phyloP scores from a whole-genome alignment of 1,139 yeast species.

The Yamadazyma sp. region DNA sequence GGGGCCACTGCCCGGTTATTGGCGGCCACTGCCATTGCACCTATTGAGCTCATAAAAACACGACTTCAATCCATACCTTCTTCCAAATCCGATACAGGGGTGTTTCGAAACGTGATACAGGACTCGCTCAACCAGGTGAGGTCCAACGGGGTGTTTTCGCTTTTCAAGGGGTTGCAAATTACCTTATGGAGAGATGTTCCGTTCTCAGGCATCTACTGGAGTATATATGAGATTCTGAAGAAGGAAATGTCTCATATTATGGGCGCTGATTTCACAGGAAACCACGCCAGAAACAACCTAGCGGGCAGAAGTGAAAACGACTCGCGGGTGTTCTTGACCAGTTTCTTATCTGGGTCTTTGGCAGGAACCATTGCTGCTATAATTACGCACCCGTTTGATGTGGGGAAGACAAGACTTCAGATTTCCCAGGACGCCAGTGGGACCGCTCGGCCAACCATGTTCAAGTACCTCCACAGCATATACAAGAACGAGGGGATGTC shows the following conservation, averaged over 20 bases:
- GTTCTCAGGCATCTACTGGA: slow-evolving; percentile 94
- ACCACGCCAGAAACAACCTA: slow-evolving; percentile 4
- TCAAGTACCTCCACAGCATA: slow-evolving; percentile 61
- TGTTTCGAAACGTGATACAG: slow-evolving; percentile 48
- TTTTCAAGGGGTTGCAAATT: slow-evolving; percentile 82
- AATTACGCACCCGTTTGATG: slow-evolving; percentile 92
- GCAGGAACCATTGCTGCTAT: slow-evolving; percentile 87
- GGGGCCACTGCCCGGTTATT: slow-evolving; percentile 83
- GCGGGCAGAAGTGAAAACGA: slow-evolving; percentile 40
- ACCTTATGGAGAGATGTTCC: slow-evolving; percentile 98
- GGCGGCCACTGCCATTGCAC: slow-evolving; percentile 85
- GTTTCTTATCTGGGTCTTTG: slow-evolving; percentile 80
- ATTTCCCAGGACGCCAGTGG: slow-evolving; percentile 39
- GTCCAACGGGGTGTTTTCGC: slow-evolving; percentile 57
- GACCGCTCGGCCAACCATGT: slow-evolving; percentile 49
- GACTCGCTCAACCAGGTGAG: slow-evolving; percentile 60
- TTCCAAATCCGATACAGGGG: slow-evolving; percentile 28
- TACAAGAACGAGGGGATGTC: slow-evolving; percentile 67
- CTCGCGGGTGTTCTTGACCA: slow-evolving; percentile 61
- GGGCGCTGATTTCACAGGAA: slow-evolving; percentile 23
- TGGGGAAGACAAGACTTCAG: slow-evolving; percentile 92
- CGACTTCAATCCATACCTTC: slow-evolving; percentile 82
- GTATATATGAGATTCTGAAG: slow-evolving; percentile 62
- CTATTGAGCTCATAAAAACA: slow-evolving; percentile 84
- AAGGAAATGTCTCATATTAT: slow-evolving; percentile 22